A percentile compares a stretch with the other conserved stretches of the same genome.
These are phyloP conservation scores for Linum usitatissimum DNA, from an alignment of 345 rosid species.

Conservation along the genomic window DNA sequence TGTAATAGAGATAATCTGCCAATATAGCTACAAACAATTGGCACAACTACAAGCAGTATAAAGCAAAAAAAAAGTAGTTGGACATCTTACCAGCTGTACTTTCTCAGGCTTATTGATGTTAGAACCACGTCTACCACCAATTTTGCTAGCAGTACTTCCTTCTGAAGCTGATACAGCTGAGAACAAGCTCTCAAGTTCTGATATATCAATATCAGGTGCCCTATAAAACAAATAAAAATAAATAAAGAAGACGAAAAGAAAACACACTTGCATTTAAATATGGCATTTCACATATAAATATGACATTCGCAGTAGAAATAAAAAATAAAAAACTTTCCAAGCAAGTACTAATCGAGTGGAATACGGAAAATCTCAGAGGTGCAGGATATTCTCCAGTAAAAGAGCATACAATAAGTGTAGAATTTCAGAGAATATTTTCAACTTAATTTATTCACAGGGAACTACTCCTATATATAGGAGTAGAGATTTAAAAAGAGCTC, in stretches of 20 bases:
- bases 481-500: no score
- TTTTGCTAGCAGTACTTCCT: constrained; percentile 42
- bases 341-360: no score
- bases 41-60: not conserved
- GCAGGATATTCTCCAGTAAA: no score
- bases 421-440: no score
- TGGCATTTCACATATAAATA: no score
- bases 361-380: no score
- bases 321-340: no score
- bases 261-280: not conserved
- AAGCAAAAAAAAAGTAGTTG: not conserved
- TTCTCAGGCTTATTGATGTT: constrained; percentile 78
- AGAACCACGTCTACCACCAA: constrained; percentile 72
- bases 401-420: no score
- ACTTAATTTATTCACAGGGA: no score
- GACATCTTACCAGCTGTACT: constrained; percentile 71
- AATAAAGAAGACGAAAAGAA: not conserved
- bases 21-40: constrained; percentile 1
- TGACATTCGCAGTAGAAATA: no score
- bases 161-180: constrained; percentile 67
- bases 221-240: constrained; percentile 26
- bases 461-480: no score
- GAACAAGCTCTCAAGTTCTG: constrained; percentile 91
- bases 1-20: not conserved
- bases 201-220: constrained; percentile 98